Evolutionary conservation across 2,329 filamentous ascomycete genomes (phyloP), one percentile per base, ranked within the genome.

Genomic region (Dendryphion nanum): DNA sequence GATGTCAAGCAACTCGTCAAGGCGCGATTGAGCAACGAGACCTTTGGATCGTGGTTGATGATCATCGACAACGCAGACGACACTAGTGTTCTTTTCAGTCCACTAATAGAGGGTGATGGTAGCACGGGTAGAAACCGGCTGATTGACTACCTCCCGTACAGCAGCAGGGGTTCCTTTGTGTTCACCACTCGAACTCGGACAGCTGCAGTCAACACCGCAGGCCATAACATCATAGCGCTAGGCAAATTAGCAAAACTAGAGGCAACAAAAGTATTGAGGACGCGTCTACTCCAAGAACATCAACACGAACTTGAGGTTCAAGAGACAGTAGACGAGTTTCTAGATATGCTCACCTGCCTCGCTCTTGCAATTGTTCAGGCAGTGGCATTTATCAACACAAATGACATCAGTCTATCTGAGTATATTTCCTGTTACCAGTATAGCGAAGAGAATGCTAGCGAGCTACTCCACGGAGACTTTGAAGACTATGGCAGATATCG

Each of bases 1-100:
- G 60, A 73, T 37, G 37, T 67, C 3, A 68, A 61, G 21, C 15
- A 17, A 5, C 51, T 69, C 1, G 60, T 73, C 3, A 66, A 66
- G 17, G 23, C 21, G 6, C 45, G 47, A 8, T 42, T 73, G 3
- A 61, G 54, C 24, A 30, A 47, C 5, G 46, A 57, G 13, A 41
- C 20, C 12, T n/a, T 37, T 38, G 0, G 53, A 2, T 44, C 40
- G 2, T 73, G 68, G 71, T 49, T 74, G 2, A 31, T 40, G 17
- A 16, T 44, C 6, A n/a, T 40, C 14, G 41, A 44, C 19, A 37
- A 44, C 18, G 41, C 37, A 13, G 41, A 44, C 18, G 37, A 44
- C 18, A 21, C 40, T 10, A 12, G 37, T 29, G 37, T 69, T 4
- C 40, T 65, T 1, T 57, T 57, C 33, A 45, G 43, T 18, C 5